These are phyloP conservation scores for Backusella sp. DNA, from an alignment of 192 early-diverging fungal genomes.

Conservation along the genomic window DNA sequence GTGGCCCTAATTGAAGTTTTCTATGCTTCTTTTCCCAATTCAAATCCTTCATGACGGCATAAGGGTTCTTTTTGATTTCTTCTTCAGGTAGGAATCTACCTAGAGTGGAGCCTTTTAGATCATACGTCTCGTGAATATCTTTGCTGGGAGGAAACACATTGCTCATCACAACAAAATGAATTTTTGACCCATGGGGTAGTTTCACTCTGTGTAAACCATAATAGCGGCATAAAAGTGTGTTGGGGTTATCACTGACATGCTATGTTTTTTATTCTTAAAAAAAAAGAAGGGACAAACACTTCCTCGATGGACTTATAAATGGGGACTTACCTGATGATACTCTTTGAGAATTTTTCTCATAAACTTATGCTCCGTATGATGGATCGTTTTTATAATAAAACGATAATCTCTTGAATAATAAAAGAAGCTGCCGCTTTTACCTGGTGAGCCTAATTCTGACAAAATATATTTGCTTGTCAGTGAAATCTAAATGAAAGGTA, in stretches of 20 bases:
- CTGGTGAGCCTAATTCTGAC: too few relatives aligned
- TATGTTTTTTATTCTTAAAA: too few relatives aligned
- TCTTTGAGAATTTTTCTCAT: slow-evolving; percentile 83
- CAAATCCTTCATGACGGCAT: slow-evolving; percentile 93
- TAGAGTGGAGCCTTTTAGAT: slow-evolving; percentile 92
- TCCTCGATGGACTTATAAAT: too few relatives aligned
- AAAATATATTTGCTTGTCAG: too few relatives aligned
- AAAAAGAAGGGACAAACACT: too few relatives aligned
- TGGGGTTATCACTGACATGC: slow-evolving; percentile 82
- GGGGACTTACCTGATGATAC: slow-evolving; percentile 62
- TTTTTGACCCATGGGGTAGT: slow-evolving; percentile 85
- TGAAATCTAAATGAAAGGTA: too few relatives aligned
- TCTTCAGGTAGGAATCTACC: slow-evolving; percentile 83
- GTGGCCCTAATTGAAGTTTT: slow-evolving; percentile 83
- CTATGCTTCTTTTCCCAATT: slow-evolving; percentile 85
- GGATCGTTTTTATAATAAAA: slow-evolving; percentile 99
- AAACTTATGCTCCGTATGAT: slow-evolving; percentile 94
- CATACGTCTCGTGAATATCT: slow-evolving; percentile 97
- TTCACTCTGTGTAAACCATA: slow-evolving; percentile 96
- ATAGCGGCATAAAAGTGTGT: slow-evolving; percentile 90
- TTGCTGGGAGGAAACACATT: slow-evolving; percentile 97
- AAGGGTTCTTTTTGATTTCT: slow-evolving; percentile 75
- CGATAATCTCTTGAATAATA: slow-evolving; percentile 69
- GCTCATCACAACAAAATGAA: slow-evolving; percentile 99
- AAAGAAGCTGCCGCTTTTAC: too few relatives aligned